Evolutionary conservation across 345 rosid species (phyloP).

Genomic region (Eucalyptus melliodora): DNA sequence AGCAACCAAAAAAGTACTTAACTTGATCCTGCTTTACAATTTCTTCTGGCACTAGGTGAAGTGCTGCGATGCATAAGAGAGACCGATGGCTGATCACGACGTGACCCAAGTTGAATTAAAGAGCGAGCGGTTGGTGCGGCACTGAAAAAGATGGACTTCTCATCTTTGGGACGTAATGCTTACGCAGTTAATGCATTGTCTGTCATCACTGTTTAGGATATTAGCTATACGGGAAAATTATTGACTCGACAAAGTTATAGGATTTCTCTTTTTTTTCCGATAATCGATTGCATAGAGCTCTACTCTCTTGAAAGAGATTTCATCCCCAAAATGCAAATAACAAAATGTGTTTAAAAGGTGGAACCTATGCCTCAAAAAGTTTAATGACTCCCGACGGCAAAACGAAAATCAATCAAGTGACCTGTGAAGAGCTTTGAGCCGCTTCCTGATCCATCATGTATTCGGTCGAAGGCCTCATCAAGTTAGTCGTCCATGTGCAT

Average conservation of each 20-base stretch:
- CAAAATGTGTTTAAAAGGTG: neutral
- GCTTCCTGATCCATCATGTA: neutral
- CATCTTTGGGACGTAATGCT: neutral
- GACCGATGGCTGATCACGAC: neutral
- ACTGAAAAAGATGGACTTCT: neutral
- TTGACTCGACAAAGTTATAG: neutral
- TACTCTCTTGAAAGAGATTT: neutral
- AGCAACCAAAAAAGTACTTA: neutral
- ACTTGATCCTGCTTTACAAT: neutral
- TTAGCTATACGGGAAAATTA: neutral
- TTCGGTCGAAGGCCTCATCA: neutral
- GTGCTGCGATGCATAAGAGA: neutral
- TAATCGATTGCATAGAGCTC: neutral
- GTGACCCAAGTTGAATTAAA: neutral
- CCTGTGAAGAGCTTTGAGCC: neutral
- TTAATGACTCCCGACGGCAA: neutral
- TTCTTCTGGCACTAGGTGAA: neutral
- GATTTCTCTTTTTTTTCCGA: neutral
- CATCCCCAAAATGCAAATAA: neutral
- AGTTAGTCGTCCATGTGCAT: neutral
- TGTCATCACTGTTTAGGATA: neutral
- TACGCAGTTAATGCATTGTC: neutral
- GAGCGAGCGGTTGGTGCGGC: neutral
- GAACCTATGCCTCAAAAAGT: neutral
- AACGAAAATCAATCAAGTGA: neutral